Conservation (phyloP, 805 yeast species). For the Vanderwaltozyma tropicalis region DNA sequence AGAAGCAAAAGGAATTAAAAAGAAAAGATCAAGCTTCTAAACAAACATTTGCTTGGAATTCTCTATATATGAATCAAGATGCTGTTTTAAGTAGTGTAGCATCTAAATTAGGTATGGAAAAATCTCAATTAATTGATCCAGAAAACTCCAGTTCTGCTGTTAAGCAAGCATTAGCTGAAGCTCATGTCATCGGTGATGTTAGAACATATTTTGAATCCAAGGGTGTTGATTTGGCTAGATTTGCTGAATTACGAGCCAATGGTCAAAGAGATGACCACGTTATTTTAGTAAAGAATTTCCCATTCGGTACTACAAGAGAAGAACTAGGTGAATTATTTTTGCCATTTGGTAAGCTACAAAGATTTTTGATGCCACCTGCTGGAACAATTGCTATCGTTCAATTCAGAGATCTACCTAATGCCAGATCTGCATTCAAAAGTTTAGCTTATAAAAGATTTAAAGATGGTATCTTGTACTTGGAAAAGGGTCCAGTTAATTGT, state of each 20-base stretch:
- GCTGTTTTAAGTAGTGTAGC: conserved; percentile 91
- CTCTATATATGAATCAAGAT: conserved; percentile 80
- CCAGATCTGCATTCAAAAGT: conserved; percentile 81
- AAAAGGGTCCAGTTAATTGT: conserved; percentile 83
- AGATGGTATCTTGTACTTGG: conserved; percentile 77
- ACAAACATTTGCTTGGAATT: conserved; percentile 89
- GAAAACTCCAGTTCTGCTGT: conserved; percentile 83
- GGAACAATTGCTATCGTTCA: conserved; percentile 94
- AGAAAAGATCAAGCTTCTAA: conserved; percentile 77
- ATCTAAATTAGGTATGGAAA: conserved; percentile 65
- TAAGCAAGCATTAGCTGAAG: conserved; percentile 94
- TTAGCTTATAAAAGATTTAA: conserved; percentile 82
- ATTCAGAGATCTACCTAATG: conserved; percentile 70
- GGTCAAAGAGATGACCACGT: conserved; percentile 67
- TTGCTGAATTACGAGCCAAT: conserved; percentile 35
- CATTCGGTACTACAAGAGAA: conserved; percentile 70
- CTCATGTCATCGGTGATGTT: conserved; percentile 87
- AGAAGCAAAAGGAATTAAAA: conserved; percentile 79
- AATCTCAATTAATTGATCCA: conserved; percentile 79
- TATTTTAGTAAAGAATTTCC: conserved; percentile 81
- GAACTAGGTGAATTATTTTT: conserved; percentile 77
- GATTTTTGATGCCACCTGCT: conserved; percentile 88
- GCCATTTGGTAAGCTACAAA: conserved; percentile 66
- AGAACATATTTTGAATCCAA: conserved; percentile 74
- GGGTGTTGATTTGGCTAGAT: conserved; percentile 75